These are phyloP conservation scores for Aspergillus indologenus DNA, from an alignment of 495 filamentous ascomycete genomes.

Conservation along the genomic window DNA sequence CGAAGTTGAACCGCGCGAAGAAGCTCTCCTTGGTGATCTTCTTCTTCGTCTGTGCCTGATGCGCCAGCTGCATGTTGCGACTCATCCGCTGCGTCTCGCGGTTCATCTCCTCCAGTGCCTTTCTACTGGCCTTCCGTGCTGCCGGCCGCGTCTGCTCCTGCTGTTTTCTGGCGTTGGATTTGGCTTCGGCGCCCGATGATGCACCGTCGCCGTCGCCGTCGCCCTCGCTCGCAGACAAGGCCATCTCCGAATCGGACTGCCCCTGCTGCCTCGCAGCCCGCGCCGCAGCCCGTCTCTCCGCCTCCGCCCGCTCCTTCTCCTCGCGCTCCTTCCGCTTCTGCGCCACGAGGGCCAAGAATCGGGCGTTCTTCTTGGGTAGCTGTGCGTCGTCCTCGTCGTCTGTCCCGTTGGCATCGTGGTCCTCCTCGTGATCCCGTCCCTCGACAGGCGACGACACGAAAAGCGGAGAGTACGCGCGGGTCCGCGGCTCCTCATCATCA, in stretches of 20 bases:
- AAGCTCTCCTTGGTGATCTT: constrained; percentile 83
- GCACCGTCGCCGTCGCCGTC: constrained; percentile 58
- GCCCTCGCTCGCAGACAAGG: constrained; percentile 33
- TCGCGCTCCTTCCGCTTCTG: constrained; percentile 68
- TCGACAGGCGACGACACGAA: constrained; percentile 38
- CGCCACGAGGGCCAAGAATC: constrained; percentile 65
- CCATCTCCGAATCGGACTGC: constrained; percentile 37
- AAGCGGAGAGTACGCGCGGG: constrained; percentile 37
- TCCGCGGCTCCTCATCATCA: constrained; percentile 12
- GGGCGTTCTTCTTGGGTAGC: constrained; percentile 51
- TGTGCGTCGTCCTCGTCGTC: constrained; percentile 23
- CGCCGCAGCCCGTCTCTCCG: constrained; percentile 48
- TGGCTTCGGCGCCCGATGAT: constrained; percentile 55
- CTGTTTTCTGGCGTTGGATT: too few species aligned
- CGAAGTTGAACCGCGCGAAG: constrained; percentile 80
- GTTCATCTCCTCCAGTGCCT: constrained; percentile 92
- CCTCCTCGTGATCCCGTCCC: constrained; percentile 29
- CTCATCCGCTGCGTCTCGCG: constrained; percentile 88
- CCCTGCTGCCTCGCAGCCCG: constrained; percentile 15
- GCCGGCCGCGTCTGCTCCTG: constrained; percentile 74
- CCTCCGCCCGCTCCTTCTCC: constrained; percentile 58
- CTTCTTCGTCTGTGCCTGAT: constrained; percentile 86
- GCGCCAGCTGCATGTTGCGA: constrained; percentile 85
- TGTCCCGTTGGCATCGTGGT: constrained; percentile 10
- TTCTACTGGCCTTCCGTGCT: constrained; percentile 87